Conservation (phyloP, 2,329 filamentous ascomycete species). For the Camptophora hylomeconis region DNA sequence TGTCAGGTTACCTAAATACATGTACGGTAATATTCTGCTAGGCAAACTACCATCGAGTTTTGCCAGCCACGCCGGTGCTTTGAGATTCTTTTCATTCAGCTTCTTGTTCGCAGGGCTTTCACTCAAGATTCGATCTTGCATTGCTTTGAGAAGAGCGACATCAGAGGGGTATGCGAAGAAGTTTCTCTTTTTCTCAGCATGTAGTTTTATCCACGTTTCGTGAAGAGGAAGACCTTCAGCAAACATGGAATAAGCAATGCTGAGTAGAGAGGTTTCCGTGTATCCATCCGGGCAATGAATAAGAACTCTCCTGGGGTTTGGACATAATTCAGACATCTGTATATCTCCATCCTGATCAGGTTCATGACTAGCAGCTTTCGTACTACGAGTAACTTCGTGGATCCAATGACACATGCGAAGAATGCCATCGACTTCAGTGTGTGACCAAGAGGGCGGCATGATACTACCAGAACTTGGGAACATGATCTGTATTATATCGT, state of each 20-base stretch:
- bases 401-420: constrained; percentile 85
- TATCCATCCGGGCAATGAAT: constrained; percentile 95
- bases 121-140: constrained; percentile 61
- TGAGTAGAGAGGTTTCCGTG: constrained; percentile 82
- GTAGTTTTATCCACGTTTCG: constrained; percentile 76
- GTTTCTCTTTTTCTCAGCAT: constrained; percentile 69
- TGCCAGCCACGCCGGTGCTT: constrained; percentile 63
- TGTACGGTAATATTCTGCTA: constrained; percentile 77
- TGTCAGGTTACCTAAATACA: constrained; percentile 87
- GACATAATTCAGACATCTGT: constrained; percentile 32
- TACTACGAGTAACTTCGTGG: constrained; percentile 63
- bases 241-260: constrained; percentile 86
- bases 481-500: constrained; percentile 48
- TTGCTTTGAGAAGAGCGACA: constrained; percentile 63
- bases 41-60: constrained; percentile 83
- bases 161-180: constrained; percentile 95
- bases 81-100: constrained; percentile 17
- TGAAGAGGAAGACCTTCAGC: constrained; percentile 69
- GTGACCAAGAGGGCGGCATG: constrained; percentile 69
- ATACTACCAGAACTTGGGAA: constrained; percentile 95
- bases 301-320: constrained; percentile 53
- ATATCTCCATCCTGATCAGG: constrained; percentile 44
- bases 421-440: constrained; percentile 69
- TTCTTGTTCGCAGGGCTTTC: constrained; percentile 47
- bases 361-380: constrained; percentile 19